phyloP scores from a whole-genome alignment of 306 rosid species.

The Biancaea sappan region DNA sequence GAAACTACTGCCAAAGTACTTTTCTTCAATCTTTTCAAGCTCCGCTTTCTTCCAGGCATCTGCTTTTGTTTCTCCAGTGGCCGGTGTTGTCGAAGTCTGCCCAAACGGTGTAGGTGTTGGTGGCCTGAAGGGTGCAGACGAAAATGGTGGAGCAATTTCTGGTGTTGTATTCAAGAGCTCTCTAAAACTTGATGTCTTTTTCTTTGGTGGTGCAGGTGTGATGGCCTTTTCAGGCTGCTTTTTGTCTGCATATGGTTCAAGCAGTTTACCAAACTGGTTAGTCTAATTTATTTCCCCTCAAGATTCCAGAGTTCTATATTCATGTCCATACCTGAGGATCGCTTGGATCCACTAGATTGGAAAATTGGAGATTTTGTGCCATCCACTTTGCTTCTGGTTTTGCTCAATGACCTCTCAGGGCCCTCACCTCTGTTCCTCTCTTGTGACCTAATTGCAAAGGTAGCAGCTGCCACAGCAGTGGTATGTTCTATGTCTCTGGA shows the following conservation, averaged over 20 bases:
- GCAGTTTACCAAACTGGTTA: neutral
- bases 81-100: conserved; percentile 32
- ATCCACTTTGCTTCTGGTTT: conserved; percentile 45
- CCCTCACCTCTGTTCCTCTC: conserved; percentile 32
- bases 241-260: conserved; percentile 47
- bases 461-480: conserved; percentile 83
- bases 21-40: conserved; percentile 51
- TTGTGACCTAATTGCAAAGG: conserved; percentile 50
- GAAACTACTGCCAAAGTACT: conserved; percentile 42
- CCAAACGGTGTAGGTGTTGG: neutral
- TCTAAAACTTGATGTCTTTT: conserved; percentile 37
- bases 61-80: conserved; percentile 40
- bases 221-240: conserved; percentile 40
- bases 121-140: too few relatives aligned
- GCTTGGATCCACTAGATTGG: conserved; percentile 47
- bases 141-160: conserved; percentile 8
- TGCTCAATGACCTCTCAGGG: conserved; percentile 28
- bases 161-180: conserved; percentile 20
- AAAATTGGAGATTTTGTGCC: conserved; percentile 37
- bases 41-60: conserved; percentile 73
- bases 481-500: conserved; percentile 49
- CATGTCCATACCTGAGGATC: conserved; percentile 53
- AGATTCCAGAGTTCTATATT: neutral
- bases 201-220: conserved; percentile 39
- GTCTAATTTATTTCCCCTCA: neutral